These are phyloP conservation scores for Noccaea bulbosa DNA, from an alignment of 345 rosid genomes.

Conservation along the genomic window DNA sequence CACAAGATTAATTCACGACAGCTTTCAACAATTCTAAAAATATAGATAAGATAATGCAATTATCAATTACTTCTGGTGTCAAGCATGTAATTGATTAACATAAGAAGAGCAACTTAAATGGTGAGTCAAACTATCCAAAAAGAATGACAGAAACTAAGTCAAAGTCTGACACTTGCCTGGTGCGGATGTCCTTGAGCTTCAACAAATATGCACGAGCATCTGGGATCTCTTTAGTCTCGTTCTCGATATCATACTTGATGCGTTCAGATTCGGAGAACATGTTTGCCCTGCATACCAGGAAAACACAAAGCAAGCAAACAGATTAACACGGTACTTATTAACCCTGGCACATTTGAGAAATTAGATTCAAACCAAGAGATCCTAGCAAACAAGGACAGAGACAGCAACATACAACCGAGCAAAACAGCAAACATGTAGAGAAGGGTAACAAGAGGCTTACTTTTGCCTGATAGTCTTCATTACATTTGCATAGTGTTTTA, in stretches of 20 bases:
- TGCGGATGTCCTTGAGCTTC: constrained; percentile 75
- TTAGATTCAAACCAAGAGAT: background rate
- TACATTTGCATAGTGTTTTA: constrained; percentile 78
- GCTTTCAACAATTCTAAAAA: background rate
- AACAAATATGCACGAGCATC: constrained; percentile 90
- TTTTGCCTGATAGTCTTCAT: constrained; percentile 91
- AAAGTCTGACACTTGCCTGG: constrained; percentile 51
- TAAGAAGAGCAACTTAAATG: constrained; percentile 7
- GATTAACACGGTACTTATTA: background rate
- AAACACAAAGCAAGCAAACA: constrained; percentile 24
- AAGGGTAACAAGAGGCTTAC: constrained; percentile 50
- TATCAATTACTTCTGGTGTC: background rate
- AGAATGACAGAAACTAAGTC: background rate
- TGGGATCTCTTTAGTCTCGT: constrained; percentile 67
- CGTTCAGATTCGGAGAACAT: constrained; percentile 85
- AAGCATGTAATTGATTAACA: background rate
- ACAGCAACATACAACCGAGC: background rate
- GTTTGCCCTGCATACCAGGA: constrained; percentile 67
- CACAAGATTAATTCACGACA: background rate
- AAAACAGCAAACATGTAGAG: constrained; percentile 1
- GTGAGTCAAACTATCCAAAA: constrained; percentile 8
- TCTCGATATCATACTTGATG: constrained; percentile 65
- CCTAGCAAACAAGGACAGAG: constrained; percentile 1
- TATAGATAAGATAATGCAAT: background rate
- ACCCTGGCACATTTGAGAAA: background rate